Evolutionary conservation across 2,329 filamentous ascomycete species (phyloP), one percentile per base, ranked within the genome.

Genomic region (Pseudogymnoascus sp.): DNA sequence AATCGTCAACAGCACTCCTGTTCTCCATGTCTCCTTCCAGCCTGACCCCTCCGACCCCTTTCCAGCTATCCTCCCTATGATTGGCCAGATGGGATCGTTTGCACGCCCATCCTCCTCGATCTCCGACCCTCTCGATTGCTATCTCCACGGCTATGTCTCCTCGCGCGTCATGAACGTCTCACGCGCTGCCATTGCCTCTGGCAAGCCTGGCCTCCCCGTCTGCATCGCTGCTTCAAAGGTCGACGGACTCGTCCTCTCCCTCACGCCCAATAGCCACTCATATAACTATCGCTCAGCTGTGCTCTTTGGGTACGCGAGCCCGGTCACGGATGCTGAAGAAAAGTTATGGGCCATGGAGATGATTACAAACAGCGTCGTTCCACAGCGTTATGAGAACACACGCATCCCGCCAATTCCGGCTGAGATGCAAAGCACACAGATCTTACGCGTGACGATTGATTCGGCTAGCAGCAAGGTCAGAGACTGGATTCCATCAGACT

Each of bases 71-170:
- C 80, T 96, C 1, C 91, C 91, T 65, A 93, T 95, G 90, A 90
- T 95, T 69, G 90, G 90, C 60, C 86, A 90, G 69, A 89, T 94
- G 81, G 89, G 85, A 11, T 89, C 86, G 23, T 94, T 87, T 72
- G 76, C 78, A 63, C 76, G 78, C 0, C 87, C 87, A 4, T 86
- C 82, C 61, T 80, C 84, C 14, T 79, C 80, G 60, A 73, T 82
- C 16, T 79, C 82, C 60, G 86, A 91, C 66, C 84, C 87, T 0
- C 79, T 91, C 4, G 87, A 92, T 63, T 81, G 88, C 65, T 95
- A 95, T 73, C 81, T 96, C 6, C 91, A 96, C 75, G 91, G 91
- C 71, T 95, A 93, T 74, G 87, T 93, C 68, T 90, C 86, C 64
- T 86, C 86, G 0, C 87, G 91, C 6, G 79, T 96, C 35, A 88